phyloP scores from a whole-genome alignment of 495 filamentous ascomycete genomes.

The Podospora australis region DNA sequence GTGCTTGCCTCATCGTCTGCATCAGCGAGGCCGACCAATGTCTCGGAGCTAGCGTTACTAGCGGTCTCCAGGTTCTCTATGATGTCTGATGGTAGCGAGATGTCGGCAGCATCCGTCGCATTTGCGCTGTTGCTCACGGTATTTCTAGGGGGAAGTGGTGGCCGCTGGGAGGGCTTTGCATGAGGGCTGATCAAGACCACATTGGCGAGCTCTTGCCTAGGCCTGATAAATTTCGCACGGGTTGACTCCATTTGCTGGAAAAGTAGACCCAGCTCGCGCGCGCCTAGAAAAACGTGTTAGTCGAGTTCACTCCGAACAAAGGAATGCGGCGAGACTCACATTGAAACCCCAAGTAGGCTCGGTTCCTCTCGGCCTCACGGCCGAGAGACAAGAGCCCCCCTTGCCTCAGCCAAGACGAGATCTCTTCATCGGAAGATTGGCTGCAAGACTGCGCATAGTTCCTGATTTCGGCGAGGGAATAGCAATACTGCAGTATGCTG shows the following conservation, averaged over 20 bases:
- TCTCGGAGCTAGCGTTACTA: conserved; percentile 38
- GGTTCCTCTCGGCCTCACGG: conserved; percentile 20
- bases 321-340: conserved; percentile 47
- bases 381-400: neutral
- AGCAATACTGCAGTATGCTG: conserved; percentile 92
- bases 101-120: conserved; percentile 12
- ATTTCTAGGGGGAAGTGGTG: conserved; percentile 24
- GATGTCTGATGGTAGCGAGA: no score
- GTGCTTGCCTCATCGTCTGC: conserved; percentile 5
- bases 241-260: conserved; percentile 65
- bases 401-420: conserved; percentile 44
- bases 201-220: conserved; percentile 73
- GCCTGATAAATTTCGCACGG: conserved; percentile 49
- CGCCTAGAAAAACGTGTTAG: conserved; percentile 44
- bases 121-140: conserved; percentile 7
- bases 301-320: conserved; percentile 2
- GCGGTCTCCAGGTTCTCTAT: conserved; percentile 23
- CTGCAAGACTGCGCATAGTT: no score
- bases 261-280: conserved; percentile 61
- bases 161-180: conserved; percentile 9
- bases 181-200: conserved; percentile 48
- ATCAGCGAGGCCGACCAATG: conserved; percentile 29
- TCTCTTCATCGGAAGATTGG: conserved; percentile 67
- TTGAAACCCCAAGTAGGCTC: conserved; percentile 37
- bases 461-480: conserved; percentile 75